Evolutionary conservation across 2,329 filamentous ascomycete species (phyloP).

Genomic region (Hymenotorrendiella dingleyae): DNA sequence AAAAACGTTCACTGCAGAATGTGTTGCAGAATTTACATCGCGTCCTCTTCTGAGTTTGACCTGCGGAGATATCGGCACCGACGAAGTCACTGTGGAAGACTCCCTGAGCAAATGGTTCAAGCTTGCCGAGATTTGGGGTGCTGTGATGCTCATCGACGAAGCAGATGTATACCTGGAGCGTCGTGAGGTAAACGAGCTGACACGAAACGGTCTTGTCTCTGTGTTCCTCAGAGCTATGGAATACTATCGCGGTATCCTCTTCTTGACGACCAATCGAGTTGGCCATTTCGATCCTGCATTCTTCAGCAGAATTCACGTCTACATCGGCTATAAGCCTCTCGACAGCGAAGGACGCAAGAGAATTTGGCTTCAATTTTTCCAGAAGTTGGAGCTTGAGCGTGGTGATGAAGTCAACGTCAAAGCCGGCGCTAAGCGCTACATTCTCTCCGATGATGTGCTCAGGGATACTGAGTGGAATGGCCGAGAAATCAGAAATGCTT

Average conservation of each 20-base stretch:
- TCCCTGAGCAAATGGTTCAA: conserved; percentile 42
- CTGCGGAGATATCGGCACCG: conserved; percentile 44
- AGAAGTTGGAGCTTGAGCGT: conserved; percentile 16
- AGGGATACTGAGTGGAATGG: conserved; percentile 24
- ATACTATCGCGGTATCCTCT: conserved; percentile 38
- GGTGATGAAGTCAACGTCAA: conserved; percentile 11
- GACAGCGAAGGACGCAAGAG: conserved; percentile 19
- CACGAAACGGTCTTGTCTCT: conserved; percentile 32
- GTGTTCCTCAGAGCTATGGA: conserved; percentile 36
- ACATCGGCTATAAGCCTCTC: conserved; percentile 29
- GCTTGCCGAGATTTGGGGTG: conserved; percentile 44
- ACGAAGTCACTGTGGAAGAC: conserved; percentile 39
- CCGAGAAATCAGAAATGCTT: conserved; percentile 25
- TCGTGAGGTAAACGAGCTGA: conserved; percentile 26
- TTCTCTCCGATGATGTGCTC: conserved; percentile 15
- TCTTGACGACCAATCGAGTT: conserved; percentile 39
- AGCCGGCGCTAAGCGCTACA: conserved; percentile 15
- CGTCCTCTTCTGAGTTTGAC: conserved; percentile 30
- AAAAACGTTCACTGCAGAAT: conserved; percentile 22
- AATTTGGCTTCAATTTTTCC: conserved; percentile 28
- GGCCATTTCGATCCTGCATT: conserved; percentile 36
- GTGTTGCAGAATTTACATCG: conserved; percentile 22
- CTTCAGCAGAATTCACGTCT: conserved; percentile 33
- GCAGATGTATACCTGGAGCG: conserved; percentile 44
- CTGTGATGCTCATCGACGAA: conserved; percentile 46